phyloP scores from a whole-genome alignment of 768 basidiomycete species.

The Naganishia vaughanmartiniae region DNA sequence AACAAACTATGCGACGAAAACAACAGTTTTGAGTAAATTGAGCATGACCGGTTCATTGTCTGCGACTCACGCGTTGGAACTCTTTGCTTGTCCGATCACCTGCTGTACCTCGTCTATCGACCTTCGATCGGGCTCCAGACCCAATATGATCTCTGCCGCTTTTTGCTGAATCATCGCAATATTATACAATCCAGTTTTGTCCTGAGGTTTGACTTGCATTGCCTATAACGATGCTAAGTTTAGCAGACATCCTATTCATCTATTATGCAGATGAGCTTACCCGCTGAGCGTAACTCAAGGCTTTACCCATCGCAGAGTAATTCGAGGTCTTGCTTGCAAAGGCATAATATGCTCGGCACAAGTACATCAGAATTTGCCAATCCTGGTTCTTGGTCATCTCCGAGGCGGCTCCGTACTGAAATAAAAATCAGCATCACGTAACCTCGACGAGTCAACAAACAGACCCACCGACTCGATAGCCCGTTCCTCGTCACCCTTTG shows the following conservation, averaged over 20 bases:
- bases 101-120: conserved; percentile 73
- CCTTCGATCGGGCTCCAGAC: conserved; percentile 69
- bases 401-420: conserved; percentile 87
- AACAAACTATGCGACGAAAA: conserved; percentile 62
- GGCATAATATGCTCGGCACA: conserved; percentile 89
- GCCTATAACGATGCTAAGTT: conserved; percentile 59
- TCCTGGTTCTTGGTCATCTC: conserved; percentile 72
- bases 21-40: conserved; percentile 23
- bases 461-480: conserved; percentile 84
- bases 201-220: conserved; percentile 73
- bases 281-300: conserved; percentile 59
- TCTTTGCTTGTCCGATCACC: conserved; percentile 74
- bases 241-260: background rate
- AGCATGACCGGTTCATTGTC: background rate
- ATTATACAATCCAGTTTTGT: conserved; percentile 89
- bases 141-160: conserved; percentile 81
- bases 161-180: conserved; percentile 99
- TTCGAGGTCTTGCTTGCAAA: conserved; percentile 88
- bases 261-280: background rate
- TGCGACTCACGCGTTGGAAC: conserved; percentile 74
- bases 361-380: conserved; percentile 71
- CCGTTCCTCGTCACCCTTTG: conserved; percentile 86
- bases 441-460: background rate
- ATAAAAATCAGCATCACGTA: conserved; percentile 6
- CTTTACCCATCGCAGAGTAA: conserved; percentile 75